phyloP scores from a whole-genome alignment of 148 eudicot genomes.

The Agrostemma githago region DNA sequence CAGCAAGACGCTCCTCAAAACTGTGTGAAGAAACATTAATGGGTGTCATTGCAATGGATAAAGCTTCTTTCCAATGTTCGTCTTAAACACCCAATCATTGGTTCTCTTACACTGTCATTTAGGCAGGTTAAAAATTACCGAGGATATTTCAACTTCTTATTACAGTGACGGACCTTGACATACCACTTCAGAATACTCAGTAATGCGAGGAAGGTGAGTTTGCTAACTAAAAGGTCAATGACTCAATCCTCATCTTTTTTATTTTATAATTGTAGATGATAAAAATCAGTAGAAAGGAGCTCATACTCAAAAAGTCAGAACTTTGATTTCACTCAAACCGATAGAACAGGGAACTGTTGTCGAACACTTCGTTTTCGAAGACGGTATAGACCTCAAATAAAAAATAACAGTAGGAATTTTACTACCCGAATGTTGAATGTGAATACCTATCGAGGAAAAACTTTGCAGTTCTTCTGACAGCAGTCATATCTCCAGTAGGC shows the following conservation, averaged over 20 bases:
- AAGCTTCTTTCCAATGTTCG: neutral
- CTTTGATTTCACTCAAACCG: neutral
- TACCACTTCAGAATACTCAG: neutral
- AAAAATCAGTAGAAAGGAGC: neutral
- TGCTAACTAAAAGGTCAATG: neutral
- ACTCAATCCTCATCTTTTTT: neutral
- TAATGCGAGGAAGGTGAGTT: neutral
- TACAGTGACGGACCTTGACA: neutral
- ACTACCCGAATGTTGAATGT: neutral
- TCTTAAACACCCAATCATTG: neutral
- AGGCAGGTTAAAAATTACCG: neutral
- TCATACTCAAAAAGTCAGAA: neutral
- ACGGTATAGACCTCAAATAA: neutral
- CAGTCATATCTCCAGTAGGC: constrained; percentile 98
- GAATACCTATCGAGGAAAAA: constrained; percentile 89
- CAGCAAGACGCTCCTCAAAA: constrained; percentile 94
- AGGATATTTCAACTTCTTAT: constrained; percentile 1
- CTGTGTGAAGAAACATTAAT: constrained; percentile 34
- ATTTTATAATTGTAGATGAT: neutral
- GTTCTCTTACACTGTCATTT: neutral
- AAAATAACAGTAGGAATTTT: neutral
- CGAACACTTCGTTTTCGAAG: neutral
- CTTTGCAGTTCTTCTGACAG: constrained; percentile 87
- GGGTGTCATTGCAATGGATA: constrained; percentile 3
- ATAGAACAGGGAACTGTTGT: neutral